Evolutionary conservation across 2,329 filamentous ascomycete genomes (phyloP), one percentile per base, ranked within the genome.

Genomic region (Colletotrichum euphorbiae): DNA sequence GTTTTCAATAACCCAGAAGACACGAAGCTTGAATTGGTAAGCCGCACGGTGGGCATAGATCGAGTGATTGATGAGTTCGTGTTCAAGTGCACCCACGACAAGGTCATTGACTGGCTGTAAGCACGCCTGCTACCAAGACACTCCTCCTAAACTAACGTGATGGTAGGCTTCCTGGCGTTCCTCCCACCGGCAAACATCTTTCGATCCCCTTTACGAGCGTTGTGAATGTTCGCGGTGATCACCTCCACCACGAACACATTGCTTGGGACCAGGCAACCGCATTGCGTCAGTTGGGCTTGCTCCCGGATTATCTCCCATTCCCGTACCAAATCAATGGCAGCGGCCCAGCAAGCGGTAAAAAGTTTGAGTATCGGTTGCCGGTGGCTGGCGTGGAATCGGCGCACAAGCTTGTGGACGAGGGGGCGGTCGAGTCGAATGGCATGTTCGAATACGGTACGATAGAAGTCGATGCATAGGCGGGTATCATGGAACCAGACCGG

Each of bases 21-120:
- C 71, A 89, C 90, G 0, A 80, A 81, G 4, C 80, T 94, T 2
- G 89, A 93, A 73, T 85, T 94, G 1, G 83, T 93, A 36, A 92
- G 89, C 69, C 86, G 92, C 0, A 93, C 91, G 0, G 80, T 93
- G 0, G 91, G 91, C 0, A 85, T 90, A 0, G 91, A 94, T 73
- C 84, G 91, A 0, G 84, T 94, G 0, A 85, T 93, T 2, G 90
- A 93, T 70, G 90, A 93, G 74, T 92, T 93, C 70, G 81, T 91
- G 17, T 88, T 87, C 74, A 85, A 82, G 21, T 86, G 90, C 59
- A 91, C 89, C 0, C 90, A 93, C 71, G 82, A 87, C 63, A 82
- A 78, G 15, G 80, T 83, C n/a, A 80, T 92, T 2, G 89, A 91
- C 74, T 93, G 90, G 90, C 80, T 93, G 89, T 91, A 77, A 77